A percentile compares a stretch with the other conserved stretches of the same genome.
Conservation (phyloP, 306 rosid species). For the Cicer pinnatifidum region DNA sequence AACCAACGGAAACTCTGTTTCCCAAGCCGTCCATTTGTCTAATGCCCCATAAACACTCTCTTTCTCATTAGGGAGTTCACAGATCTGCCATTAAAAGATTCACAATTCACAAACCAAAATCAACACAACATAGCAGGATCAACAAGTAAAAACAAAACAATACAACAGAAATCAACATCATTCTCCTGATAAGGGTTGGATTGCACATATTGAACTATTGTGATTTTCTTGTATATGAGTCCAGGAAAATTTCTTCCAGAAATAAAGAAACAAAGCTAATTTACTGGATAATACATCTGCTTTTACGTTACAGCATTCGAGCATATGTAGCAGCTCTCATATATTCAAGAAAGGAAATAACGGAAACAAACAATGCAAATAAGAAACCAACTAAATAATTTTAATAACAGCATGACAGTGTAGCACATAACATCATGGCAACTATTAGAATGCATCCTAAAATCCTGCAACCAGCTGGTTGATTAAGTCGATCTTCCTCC, state of each 20-base stretch:
- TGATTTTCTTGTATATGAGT: neutral
- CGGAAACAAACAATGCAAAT: slow-evolving; percentile 1
- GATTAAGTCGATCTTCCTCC: too few species aligned
- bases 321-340: neutral
- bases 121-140: slow-evolving; percentile 1
- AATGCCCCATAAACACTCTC: slow-evolving; percentile 87
- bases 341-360: neutral
- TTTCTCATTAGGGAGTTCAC: slow-evolving; percentile 77
- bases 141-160: neutral
- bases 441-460: slow-evolving; percentile 13
- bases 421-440: neutral
- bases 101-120: slow-evolving; percentile 19
- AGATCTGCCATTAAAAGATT: slow-evolving; percentile 57
- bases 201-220: neutral
- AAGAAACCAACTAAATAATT: neutral
- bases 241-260: neutral
- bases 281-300: neutral
- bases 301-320: neutral
- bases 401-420: neutral
- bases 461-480: neutral
- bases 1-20: slow-evolving; percentile 88
- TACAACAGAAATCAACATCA: neutral
- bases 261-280: neutral
- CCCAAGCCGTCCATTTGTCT: slow-evolving; percentile 96
- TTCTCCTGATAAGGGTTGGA: neutral